Conservation (phyloP, 495 filamentous ascomycete species). For the Aspergillus bertholletiae region DNA sequence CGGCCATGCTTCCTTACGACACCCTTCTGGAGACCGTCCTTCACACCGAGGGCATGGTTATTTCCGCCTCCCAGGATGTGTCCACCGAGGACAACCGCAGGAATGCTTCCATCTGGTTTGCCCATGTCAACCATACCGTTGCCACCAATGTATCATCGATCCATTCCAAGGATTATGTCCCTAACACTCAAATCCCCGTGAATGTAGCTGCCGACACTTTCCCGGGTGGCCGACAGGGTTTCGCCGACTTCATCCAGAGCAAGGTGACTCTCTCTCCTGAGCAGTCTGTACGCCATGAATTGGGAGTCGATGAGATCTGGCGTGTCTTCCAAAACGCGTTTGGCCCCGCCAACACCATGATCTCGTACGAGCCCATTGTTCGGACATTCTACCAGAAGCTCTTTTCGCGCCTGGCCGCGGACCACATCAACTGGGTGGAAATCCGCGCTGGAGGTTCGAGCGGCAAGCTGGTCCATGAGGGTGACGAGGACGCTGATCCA, state of each 20-base stretch:
- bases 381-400: conserved; percentile 11
- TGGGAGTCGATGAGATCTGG: conserved; percentile 17
- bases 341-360: background rate
- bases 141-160: background rate
- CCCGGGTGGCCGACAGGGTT: conserved; percentile 4
- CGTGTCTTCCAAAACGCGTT: conserved; percentile 9
- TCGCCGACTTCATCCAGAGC: conserved; percentile 8
- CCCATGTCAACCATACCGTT: conserved; percentile 11
- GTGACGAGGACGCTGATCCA: conserved; percentile 10
- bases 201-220: conserved; percentile 3
- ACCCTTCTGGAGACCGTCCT: conserved; percentile 6
- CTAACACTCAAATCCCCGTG: conserved; percentile 11
- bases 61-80: conserved; percentile 12
- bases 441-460: conserved; percentile 6
- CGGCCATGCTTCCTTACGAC: conserved; percentile 17
- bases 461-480: conserved; percentile 9
- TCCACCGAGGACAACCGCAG: background rate
- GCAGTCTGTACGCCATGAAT: conserved; percentile 11
- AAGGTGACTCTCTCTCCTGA: conserved; percentile 6
- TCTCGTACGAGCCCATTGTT: conserved; percentile 15
- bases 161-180: conserved; percentile 5
- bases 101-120: conserved; percentile 14
- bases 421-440: conserved; percentile 16
- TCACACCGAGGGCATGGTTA: conserved; percentile 16
- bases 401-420: conserved; percentile 1